Percentiles rank a stretch among this genome's conserved stretches.
Evolutionary conservation across 2,329 filamentous ascomycete species (phyloP).

Genomic region (Tolypocladium ophioglossoides): DNA sequence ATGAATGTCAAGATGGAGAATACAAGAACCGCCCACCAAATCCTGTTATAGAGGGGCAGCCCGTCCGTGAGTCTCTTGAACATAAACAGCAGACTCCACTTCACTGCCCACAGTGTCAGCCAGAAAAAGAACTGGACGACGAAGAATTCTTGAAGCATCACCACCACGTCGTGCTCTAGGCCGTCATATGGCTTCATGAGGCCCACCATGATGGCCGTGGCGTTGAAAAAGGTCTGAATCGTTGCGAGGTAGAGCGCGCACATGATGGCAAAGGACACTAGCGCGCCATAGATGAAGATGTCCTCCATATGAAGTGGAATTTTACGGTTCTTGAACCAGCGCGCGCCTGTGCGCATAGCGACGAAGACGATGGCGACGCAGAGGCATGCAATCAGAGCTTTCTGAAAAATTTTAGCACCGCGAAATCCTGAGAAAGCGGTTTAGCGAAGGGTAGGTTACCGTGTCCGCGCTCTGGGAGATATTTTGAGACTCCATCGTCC

Average conservation of each 20-base stretch:
- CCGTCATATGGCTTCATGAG: slow-evolving; percentile 4
- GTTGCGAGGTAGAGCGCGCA: slow-evolving; percentile 7
- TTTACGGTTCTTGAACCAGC: slow-evolving; percentile 8
- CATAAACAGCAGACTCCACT: slow-evolving; percentile 11
- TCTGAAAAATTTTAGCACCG: background rate
- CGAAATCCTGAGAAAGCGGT: no score
- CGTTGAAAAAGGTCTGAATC: slow-evolving; percentile 8
- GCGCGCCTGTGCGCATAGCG: slow-evolving; percentile 6
- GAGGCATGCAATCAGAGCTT: slow-evolving; percentile 5
- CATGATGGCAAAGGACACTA: slow-evolving; percentile 8
- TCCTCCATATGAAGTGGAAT: slow-evolving; percentile 6
- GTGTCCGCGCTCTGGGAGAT: slow-evolving; percentile 4
- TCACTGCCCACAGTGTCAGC: slow-evolving; percentile 10
- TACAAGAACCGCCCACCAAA: slow-evolving; percentile 8
- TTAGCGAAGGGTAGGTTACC: background rate
- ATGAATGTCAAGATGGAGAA: slow-evolving; percentile 10
- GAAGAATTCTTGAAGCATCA: slow-evolving; percentile 10
- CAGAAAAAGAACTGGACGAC: slow-evolving; percentile 12
- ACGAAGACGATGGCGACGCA: slow-evolving; percentile 7
- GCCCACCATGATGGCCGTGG: slow-evolving; percentile 2
- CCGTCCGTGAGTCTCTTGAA: slow-evolving; percentile 9
- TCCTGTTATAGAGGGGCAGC: slow-evolving; percentile 6
- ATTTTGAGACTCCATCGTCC: slow-evolving; percentile 6
- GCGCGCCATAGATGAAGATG: slow-evolving; percentile 8
- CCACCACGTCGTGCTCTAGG: slow-evolving; percentile 1